Conservation (phyloP, 805 yeast genomes). For the Metschnikowia lunata region DNA sequence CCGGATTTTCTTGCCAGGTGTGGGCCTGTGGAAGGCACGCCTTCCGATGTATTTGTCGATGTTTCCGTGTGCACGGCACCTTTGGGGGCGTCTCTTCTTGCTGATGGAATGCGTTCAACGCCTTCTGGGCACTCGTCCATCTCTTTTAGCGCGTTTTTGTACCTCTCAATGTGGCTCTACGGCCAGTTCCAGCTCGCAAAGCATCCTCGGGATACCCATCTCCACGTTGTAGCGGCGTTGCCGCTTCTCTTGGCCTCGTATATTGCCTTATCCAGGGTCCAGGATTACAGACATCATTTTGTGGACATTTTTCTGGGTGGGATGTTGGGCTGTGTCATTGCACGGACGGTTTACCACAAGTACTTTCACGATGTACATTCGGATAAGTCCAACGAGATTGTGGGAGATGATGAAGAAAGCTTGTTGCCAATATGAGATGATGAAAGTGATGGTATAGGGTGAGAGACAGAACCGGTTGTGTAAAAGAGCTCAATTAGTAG, state of each 20-base stretch:
- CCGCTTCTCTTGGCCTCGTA: slow-evolving; percentile 24
- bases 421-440: slow-evolving; percentile 5
- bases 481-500: no score
- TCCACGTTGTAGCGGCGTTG: slow-evolving; percentile 11
- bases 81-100: slow-evolving; percentile 22
- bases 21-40: slow-evolving; percentile 11
- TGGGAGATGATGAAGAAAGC: slow-evolving; percentile 12
- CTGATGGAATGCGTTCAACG: slow-evolving; percentile 53
- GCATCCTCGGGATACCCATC: slow-evolving; percentile 7
- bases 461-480: no score
- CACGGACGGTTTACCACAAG: slow-evolving; percentile 23
- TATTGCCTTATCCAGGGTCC: slow-evolving; percentile 24
- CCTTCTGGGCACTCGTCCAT: slow-evolving; percentile 57
- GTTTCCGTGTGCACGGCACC: slow-evolving; percentile 25
- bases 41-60: slow-evolving; percentile 16
- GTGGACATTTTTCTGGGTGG: slow-evolving; percentile 33
- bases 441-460: no score
- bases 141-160: slow-evolving; percentile 49
- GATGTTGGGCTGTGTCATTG: slow-evolving; percentile 26
- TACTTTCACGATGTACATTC: slow-evolving; percentile 23
- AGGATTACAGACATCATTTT: slow-evolving; percentile 31
- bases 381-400: slow-evolving; percentile 8
- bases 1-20: slow-evolving; percentile 19
- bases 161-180: slow-evolving; percentile 43
- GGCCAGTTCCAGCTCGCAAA: slow-evolving; percentile 34